These are phyloP conservation scores for Takashimella tepidaria DNA, from an alignment of 1,284 basidiomycete genomes.

Conservation along the genomic window DNA sequence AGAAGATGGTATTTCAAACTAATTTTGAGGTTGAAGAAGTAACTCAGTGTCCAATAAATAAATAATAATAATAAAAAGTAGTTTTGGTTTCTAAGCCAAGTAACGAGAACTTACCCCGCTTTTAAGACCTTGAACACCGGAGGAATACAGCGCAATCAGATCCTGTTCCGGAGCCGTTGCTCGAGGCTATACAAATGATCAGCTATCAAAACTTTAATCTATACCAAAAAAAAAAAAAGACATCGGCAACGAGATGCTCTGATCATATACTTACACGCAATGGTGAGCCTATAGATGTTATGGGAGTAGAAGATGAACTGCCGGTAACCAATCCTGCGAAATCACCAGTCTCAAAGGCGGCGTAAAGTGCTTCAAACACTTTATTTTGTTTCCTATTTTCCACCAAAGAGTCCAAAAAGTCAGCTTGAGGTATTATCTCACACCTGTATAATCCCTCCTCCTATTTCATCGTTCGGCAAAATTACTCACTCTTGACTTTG, in stretches of 20 bases:
- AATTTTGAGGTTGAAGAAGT: no score
- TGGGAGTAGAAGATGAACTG: slow-evolving; percentile 48
- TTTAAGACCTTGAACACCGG: slow-evolving; percentile 59
- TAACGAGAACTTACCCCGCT: slow-evolving; percentile 55
- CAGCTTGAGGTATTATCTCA: no score
- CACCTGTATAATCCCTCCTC: background rate
- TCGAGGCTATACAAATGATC: slow-evolving; percentile 53
- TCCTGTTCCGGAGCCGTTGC: slow-evolving; percentile 56
- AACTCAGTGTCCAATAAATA: slow-evolving; percentile 1
- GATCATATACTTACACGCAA: background rate
- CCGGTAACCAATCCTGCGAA: slow-evolving; percentile 55
- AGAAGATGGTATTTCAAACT: slow-evolving; percentile 14
- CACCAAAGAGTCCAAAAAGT: background rate
- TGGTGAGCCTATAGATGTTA: background rate
- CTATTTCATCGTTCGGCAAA: background rate
- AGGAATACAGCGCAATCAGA: slow-evolving; percentile 61
- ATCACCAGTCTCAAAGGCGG: slow-evolving; percentile 60
- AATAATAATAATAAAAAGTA: slow-evolving; percentile 8
- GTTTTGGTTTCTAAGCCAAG: slow-evolving; percentile 3
- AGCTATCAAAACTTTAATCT: no score
- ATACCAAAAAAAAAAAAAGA: no score
- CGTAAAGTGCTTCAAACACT: slow-evolving; percentile 55
- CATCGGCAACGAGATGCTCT: no score
- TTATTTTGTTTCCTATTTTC: slow-evolving; percentile 52
- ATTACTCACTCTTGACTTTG: slow-evolving; percentile 58